phyloP scores from a whole-genome alignment of 129 eudicot genomes.

The Flaveria ramosissima region DNA sequence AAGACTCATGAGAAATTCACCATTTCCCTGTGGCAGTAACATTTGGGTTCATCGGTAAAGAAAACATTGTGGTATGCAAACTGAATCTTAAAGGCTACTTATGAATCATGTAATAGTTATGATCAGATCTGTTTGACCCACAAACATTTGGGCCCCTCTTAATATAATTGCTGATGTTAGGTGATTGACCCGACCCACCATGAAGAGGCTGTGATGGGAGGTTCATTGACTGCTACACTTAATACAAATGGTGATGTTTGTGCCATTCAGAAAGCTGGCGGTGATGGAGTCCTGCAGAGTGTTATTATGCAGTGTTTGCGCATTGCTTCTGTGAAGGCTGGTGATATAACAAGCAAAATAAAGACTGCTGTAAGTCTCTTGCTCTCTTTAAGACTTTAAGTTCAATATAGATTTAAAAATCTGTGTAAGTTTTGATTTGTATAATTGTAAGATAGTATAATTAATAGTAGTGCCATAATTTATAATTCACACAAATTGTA shows the following conservation, averaged over 20 bases:
- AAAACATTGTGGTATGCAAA: constrained; percentile 29
- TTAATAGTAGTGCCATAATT: background rate
- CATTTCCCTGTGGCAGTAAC: constrained; percentile 89
- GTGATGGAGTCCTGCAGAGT: constrained; percentile 71
- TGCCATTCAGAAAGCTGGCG: constrained; percentile 94
- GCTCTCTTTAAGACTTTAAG: background rate
- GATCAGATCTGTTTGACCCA: background rate
- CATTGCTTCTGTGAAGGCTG: constrained; percentile 73
- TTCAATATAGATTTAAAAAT: background rate
- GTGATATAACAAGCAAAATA: constrained; percentile 71
- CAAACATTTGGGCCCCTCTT: background rate
- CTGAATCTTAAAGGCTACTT: background rate
- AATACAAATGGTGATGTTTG: constrained; percentile 85
- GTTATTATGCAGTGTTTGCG: constrained; percentile 86
- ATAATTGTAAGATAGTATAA: background rate
- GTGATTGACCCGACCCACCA: constrained; percentile 80
- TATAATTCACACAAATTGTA: background rate
- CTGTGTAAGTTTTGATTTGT: background rate
- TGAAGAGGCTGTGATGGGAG: constrained; percentile 86
- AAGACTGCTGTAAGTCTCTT: constrained; percentile 59
- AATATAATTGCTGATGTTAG: constrained; percentile 38
- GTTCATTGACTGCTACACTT: constrained; percentile 76
- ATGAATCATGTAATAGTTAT: background rate
- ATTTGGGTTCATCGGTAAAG: constrained; percentile 73
- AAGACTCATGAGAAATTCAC: no score